Evolutionary conservation across 2,329 filamentous ascomycete genomes (phyloP).

Genomic region (Hypoxylon sp.): DNA sequence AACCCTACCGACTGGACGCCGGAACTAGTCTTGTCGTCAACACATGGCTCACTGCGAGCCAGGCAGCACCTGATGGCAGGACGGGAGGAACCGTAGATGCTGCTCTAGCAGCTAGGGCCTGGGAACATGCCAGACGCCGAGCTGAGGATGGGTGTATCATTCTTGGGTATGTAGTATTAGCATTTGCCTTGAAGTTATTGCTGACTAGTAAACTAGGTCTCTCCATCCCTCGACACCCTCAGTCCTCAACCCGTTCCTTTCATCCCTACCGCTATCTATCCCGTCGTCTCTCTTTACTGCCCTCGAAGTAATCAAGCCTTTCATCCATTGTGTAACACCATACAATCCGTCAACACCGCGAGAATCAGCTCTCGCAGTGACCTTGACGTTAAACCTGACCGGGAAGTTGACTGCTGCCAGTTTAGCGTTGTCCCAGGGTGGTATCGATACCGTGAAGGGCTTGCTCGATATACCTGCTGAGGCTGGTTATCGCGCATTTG

Average conservation of each 20-base stretch:
- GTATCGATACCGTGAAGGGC: conserved; percentile 86
- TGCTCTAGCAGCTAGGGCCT: conserved; percentile 83
- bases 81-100: conserved; percentile 85
- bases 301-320: conserved; percentile 85
- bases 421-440: conserved; percentile 85
- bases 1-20: conserved; percentile 89
- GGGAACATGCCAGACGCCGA: conserved; percentile 95
- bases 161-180: conserved; percentile 77
- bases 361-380: conserved; percentile 84
- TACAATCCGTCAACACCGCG: conserved; percentile 88
- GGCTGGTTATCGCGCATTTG: conserved; percentile 89
- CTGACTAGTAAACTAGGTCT: conserved; percentile 69
- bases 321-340: conserved; percentile 88
- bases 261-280: conserved; percentile 82
- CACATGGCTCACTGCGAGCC: conserved; percentile 89
- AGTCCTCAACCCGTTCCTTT: conserved; percentile 83
- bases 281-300: conserved; percentile 83
- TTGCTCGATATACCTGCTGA: conserved; percentile 85
- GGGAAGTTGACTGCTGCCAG: conserved; percentile 83
- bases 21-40: conserved; percentile 94
- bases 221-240: conserved; percentile 92
- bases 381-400: conserved; percentile 83
- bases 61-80: conserved; percentile 76
- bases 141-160: conserved; percentile 96
- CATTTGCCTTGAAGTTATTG: conserved; percentile 25